Evolutionary conservation across 169 alveolate genomes (phyloP), one percentile per base, ranked within the genome.

Genomic region (Babesia bigemina): DNA sequence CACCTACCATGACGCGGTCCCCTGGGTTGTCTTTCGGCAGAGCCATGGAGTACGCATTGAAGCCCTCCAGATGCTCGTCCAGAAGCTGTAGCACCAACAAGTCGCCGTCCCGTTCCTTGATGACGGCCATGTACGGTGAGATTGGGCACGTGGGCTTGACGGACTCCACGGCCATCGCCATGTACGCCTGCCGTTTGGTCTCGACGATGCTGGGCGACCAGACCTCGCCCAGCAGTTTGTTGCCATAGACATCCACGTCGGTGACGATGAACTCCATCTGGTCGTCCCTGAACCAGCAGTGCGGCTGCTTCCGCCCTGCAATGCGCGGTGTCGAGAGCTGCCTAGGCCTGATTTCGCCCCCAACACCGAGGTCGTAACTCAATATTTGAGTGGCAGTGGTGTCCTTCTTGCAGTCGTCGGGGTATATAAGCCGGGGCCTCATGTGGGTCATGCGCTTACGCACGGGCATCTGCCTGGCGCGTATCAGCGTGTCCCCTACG

Each of bases 251-350:
- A 53, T 75, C 63, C 48, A 75, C 36, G 56, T 67, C 79, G 4
- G 90, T 83, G 24, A 83, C 63, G 22, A 83, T 11, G 42, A 83
- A 73, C 61, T 83, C 90, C 79, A 83, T 83, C 61, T 67, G 63
- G 57, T 83, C 83, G 42, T 69, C 72, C 45, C 67, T 24, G 53
- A 66, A 58, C 62, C 75, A 66, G 52, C 65, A 65, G 28, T 66
- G 81, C 50, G 47, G 76, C 52, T 81, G 75, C 26, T 63, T 72
- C 17, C 66, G 67, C 24, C 69, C 63, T 4, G 65, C 52, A 14
- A 65, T 61, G 0, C 60, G 24, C 11, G 82, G 79, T 1, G 36
- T 33, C 4, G 69, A 24, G 24, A 56, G 36, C 26, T 61, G 75
- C n/a, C 61, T 58, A 14, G 88, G 84, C 65, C 56, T 72, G 24